phyloP scores from a whole-genome alignment of 2,329 filamentous ascomycete genomes.

The Paraconiothyrium brasiliense region DNA sequence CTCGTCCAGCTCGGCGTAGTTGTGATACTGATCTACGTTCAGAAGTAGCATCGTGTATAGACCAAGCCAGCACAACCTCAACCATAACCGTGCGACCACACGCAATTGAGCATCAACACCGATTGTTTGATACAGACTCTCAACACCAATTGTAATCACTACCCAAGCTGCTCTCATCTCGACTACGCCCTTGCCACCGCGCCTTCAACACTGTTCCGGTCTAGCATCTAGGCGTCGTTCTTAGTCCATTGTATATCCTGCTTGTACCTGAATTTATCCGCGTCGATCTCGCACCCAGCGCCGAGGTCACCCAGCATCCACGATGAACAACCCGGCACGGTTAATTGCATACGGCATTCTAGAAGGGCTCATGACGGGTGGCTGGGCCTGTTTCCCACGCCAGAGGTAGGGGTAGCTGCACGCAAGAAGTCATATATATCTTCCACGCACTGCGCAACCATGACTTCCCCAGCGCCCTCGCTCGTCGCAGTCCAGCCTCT shows the following conservation, averaged over 20 bases:
- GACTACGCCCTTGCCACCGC: neutral
- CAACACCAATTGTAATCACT: neutral
- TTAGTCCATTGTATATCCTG: constrained; percentile 12
- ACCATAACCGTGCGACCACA: neutral
- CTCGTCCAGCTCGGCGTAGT: neutral
- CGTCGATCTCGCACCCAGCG: constrained; percentile 23
- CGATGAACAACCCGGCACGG: constrained; percentile 27
- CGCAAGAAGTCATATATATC: constrained; percentile 4
- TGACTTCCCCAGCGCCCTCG: neutral
- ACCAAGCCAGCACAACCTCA: neutral
- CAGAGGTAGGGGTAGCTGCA: constrained; percentile 9
- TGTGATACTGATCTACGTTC: neutral
- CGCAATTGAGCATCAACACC: neutral
- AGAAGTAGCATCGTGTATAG: neutral
- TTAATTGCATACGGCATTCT: constrained; percentile 20
- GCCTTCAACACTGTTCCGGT: neutral
- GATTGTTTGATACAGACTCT: neutral
- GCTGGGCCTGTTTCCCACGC: constrained; percentile 16
- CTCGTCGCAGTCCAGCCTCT: neutral
- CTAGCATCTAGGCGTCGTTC: constrained; percentile 4
- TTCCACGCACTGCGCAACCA: too few relatives aligned
- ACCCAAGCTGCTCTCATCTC: neutral
- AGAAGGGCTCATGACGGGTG: constrained; percentile 23
- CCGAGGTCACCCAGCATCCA: constrained; percentile 22
- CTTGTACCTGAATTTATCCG: constrained; percentile 32